These are phyloP conservation scores for Ascoidea rubescens DNA, from an alignment of 805 yeast genomes.

Conservation along the genomic window DNA sequence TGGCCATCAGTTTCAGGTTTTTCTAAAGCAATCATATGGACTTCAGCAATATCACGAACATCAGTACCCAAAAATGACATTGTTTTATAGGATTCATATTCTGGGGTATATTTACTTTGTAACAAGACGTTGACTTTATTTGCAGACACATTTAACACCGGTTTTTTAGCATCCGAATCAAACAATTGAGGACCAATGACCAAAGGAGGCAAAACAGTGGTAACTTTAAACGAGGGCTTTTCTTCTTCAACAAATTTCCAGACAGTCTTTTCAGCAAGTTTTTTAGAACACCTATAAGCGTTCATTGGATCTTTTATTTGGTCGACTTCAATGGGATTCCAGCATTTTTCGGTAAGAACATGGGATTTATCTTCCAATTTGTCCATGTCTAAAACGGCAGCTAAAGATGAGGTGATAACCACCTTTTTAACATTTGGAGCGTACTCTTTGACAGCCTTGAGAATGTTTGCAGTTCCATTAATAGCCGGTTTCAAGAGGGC, in stretches of 20 bases:
- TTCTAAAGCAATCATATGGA: conserved; percentile 39
- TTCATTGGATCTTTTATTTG: conserved; percentile 13
- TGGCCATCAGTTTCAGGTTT: conserved; percentile 20
- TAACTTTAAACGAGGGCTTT: conserved; percentile 24
- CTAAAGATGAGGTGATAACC: conserved; percentile 45
- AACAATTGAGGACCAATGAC: conserved; percentile 41
- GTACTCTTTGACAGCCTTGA: conserved; percentile 26
- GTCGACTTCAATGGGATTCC: conserved; percentile 20
- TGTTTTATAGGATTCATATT: conserved; percentile 13
- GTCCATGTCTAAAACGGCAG: conserved; percentile 26
- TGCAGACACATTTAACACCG: conserved; percentile 23
- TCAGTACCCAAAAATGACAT: conserved; percentile 20
- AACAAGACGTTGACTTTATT: conserved; percentile 18
- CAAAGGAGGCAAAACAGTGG: conserved; percentile 27
- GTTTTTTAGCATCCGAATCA: conserved; percentile 14
- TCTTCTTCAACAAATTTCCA: conserved; percentile 33
- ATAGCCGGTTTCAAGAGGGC: conserved; percentile 40
- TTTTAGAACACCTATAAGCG: conserved; percentile 33
- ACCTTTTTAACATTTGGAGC: conserved; percentile 33
- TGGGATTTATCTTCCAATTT: conserved; percentile 6
- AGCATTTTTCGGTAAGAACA: conserved; percentile 19
- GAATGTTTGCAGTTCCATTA: conserved; percentile 35
- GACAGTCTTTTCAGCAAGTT: conserved; percentile 40
- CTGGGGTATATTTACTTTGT: conserved; percentile 14
- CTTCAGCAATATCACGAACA: conserved; percentile 49